Conservation (phyloP, 163 green algal species). For the Prototheca stagnorum region DNA sequence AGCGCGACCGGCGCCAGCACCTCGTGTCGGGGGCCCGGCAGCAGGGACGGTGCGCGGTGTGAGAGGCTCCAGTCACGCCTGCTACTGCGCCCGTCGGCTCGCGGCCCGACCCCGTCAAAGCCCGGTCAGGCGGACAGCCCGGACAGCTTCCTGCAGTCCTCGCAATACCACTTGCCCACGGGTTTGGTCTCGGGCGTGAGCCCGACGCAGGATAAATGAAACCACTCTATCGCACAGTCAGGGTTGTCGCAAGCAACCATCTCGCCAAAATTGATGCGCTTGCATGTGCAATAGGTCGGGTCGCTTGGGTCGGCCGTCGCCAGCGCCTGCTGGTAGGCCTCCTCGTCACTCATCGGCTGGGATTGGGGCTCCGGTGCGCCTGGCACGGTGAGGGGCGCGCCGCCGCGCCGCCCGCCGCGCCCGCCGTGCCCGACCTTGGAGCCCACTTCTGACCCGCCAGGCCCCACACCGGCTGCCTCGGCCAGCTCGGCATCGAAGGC, state of each 20-base stretch:
- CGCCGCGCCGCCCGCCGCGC: not conserved
- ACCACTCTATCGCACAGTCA: slow-evolving; percentile 61
- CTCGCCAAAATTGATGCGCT: slow-evolving; percentile 58
- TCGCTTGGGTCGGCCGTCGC: slow-evolving; percentile 24
- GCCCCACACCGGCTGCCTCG: too few relatives aligned
- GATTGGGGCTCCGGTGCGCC: not conserved
- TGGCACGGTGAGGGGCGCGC: not conserved
- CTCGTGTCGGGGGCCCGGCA: too few relatives aligned
- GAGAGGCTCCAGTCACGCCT: too few relatives aligned
- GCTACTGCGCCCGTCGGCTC: too few relatives aligned
- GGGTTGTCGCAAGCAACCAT: slow-evolving; percentile 69
- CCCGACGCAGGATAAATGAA: slow-evolving; percentile 59
- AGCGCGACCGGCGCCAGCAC: too few relatives aligned
- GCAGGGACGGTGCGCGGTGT: too few relatives aligned
- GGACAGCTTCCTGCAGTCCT: slow-evolving; percentile 27
- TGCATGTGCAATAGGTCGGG: slow-evolving; percentile 64
- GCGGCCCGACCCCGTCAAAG: too few relatives aligned
- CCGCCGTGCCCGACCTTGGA: not conserved
- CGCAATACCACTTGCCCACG: slow-evolving; percentile 52
- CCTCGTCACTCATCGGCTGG: not conserved
- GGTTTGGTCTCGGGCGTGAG: slow-evolving; percentile 30
- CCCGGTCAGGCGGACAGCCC: too few relatives aligned
- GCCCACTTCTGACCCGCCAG: not conserved
- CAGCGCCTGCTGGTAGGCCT: slow-evolving; percentile 10
- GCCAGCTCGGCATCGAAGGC: slow-evolving; percentile 23